phyloP scores from a whole-genome alignment of 2,329 filamentous ascomycete genomes.

The Mycosphaerella sp. region DNA sequence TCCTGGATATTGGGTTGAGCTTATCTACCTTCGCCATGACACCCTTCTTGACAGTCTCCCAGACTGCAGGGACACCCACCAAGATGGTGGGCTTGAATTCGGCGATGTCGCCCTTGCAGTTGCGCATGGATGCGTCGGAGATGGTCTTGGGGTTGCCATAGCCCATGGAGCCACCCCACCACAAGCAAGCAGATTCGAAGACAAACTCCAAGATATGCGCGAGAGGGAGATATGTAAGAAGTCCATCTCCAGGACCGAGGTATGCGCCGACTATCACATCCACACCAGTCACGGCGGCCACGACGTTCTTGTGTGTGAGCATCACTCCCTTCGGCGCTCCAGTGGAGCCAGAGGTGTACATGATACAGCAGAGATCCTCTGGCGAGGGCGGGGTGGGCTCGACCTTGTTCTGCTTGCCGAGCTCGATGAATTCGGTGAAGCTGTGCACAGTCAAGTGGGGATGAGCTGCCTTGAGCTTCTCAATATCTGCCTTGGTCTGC shows the following conservation, averaged over 20 bases:
- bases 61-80: conserved; percentile 91
- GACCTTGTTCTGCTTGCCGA: conserved; percentile 59
- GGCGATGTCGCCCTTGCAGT: conserved; percentile 89
- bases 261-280: conserved; percentile 69
- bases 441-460: conserved; percentile 49
- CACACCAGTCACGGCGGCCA: conserved; percentile 78
- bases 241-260: conserved; percentile 67
- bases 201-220: conserved; percentile 96
- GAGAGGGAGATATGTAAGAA: conserved; percentile 87
- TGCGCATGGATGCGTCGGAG: conserved; percentile 75
- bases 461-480: conserved; percentile 50
- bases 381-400: conserved; percentile 66
- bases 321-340: conserved; percentile 84
- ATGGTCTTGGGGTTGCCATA: conserved; percentile 89
- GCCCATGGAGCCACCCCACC: conserved; percentile 84
- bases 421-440: conserved; percentile 51
- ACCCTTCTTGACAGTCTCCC: conserved; percentile 96
- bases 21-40: conserved; percentile 72
- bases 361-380: conserved; percentile 73
- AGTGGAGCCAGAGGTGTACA: conserved; percentile 82
- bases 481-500: conserved; percentile 48
- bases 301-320: conserved; percentile 71
- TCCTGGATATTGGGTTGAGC: conserved; percentile 62
- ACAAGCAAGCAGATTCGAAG: conserved; percentile 85
- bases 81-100: conserved; percentile 85